Evolutionary conservation across 306 rosid genomes (phyloP), one percentile per base, ranked within the genome.

Genomic region (Rosa persica): DNA sequence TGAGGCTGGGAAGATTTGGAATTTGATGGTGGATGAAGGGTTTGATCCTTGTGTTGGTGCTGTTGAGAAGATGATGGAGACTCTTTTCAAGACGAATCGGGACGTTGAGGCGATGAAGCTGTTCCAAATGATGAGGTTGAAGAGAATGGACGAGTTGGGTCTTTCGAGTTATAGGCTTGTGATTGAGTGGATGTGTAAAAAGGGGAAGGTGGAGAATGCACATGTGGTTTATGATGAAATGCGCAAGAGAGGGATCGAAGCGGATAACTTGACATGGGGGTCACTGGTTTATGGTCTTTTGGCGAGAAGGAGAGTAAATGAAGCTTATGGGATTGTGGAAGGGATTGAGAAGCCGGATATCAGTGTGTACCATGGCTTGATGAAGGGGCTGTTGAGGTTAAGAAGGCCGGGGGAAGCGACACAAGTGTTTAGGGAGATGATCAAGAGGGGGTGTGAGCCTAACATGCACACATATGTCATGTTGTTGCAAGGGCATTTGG

Each of bases 401-500:
- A 89, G 82, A 79, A 88, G 89, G 62, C 87, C 89, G 12, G 55
- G 88, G 17, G 97, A 92, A 79, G 97, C 98, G 8, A 89, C 98
- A 4, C 81, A 89, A 60, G 93, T 92, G 78, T 94, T 94, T 61
- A 83, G 96, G 78, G 92, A 84, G 85, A 94, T 94, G 96, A 82
- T 89, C 52, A 85, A 65, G 17, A 80, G 19, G 65, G 82, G 90
- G 80, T 82, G 88, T 23, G 84, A 87, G 79, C 90, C 90, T 38
- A 84, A 43, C 66, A 91, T 93, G 96, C 98, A 93, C 70, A 89
- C 98, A 6, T 93, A 90, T 38, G 54, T 93, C 13, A 93, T 93
- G 98, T 47, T 93, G 79, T 81, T 94, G 89, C 93, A 92, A 72
- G 98, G 98, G 19, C 97, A 87, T 83, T 13, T 87, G 81, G 89